A percentile compares a stretch with the other conserved stretches of the same genome.
phyloP scores from a whole-genome alignment of 805 yeast genomes.

The Saccharomycodes ludwigii region DNA sequence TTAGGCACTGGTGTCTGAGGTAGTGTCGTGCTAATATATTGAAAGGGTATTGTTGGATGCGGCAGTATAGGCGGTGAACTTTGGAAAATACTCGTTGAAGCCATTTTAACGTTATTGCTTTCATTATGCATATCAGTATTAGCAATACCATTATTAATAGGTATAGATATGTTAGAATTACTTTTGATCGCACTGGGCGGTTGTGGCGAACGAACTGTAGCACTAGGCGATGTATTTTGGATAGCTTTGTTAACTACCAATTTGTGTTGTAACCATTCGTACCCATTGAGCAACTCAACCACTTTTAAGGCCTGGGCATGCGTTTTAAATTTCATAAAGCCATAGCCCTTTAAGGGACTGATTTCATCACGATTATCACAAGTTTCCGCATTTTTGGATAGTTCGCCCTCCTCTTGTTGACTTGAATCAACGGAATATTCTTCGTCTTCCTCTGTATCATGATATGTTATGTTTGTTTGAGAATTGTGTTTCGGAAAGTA shows the following conservation, averaged over 20 bases:
- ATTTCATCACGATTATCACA: conserved; percentile 9
- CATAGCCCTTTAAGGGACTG: conserved; percentile 30
- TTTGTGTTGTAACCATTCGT: conserved; percentile 22
- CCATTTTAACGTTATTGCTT: too few species aligned
- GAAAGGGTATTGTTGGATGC: too few species aligned
- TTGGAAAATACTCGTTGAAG: too few species aligned
- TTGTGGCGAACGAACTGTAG: too few species aligned
- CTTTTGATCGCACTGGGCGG: too few species aligned
- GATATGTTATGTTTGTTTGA: conserved; percentile 1
- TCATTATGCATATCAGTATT: too few species aligned
- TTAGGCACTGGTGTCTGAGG: too few species aligned
- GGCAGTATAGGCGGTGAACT: too few species aligned
- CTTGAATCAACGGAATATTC: neutral
- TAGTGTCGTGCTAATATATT: too few species aligned
- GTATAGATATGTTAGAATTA: too few species aligned
- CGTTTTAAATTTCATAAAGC: conserved; percentile 37
- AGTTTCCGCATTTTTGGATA: conserved; percentile 5
- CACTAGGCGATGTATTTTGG: conserved; percentile 17
- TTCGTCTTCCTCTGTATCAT: conserved; percentile 4
- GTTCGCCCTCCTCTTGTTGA: conserved; percentile 2
- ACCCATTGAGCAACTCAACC: conserved; percentile 35
- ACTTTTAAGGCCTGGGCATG: conserved; percentile 39
- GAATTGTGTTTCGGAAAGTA: conserved; percentile 20
- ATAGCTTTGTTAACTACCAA: conserved; percentile 27
- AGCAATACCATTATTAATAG: too few species aligned